Evolutionary conservation across 2,329 filamentous ascomycete genomes (phyloP).

Genomic region (Nannizziopsis arthrosporioides): DNA sequence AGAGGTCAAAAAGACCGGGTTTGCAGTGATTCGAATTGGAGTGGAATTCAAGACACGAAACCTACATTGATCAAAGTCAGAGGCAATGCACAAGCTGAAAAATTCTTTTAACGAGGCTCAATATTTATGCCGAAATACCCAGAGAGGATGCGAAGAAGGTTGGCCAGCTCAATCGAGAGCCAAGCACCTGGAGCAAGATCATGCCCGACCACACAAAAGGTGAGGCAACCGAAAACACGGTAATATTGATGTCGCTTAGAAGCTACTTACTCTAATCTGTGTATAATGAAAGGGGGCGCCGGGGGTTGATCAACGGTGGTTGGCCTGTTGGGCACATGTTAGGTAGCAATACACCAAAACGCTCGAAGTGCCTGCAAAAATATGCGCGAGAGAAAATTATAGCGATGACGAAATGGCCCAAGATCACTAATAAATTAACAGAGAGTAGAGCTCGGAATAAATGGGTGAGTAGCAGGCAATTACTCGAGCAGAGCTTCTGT

Average conservation of each 20-base stretch:
- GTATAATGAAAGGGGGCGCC: neutral
- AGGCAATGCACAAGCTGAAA: neutral
- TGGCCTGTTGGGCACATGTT: conserved; percentile 11
- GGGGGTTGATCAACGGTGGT: neutral
- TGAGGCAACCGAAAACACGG: conserved; percentile 7
- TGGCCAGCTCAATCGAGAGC: conserved; percentile 3
- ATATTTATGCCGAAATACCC: too few species aligned
- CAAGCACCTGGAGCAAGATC: neutral
- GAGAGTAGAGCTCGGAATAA: too few species aligned
- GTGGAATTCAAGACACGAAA: neutral
- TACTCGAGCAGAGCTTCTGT: too few species aligned
- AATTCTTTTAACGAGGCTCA: neutral
- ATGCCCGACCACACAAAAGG: conserved; percentile 9
- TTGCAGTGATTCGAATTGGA: neutral
- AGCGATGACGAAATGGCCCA: neutral
- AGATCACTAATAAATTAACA: neutral
- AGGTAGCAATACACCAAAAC: conserved; percentile 14
- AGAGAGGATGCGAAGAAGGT: neutral
- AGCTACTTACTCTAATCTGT: conserved; percentile 3
- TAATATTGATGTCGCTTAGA: neutral
- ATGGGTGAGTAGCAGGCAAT: too few species aligned
- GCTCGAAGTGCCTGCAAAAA: neutral
- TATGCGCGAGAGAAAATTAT: neutral
- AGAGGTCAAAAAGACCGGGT: neutral
- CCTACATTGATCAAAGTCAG: neutral